Percentiles rank a stretch among this genome's conserved stretches.
phyloP scores from a whole-genome alignment of 164 flowering plant species.

The Dillenia suffruticosa region DNA sequence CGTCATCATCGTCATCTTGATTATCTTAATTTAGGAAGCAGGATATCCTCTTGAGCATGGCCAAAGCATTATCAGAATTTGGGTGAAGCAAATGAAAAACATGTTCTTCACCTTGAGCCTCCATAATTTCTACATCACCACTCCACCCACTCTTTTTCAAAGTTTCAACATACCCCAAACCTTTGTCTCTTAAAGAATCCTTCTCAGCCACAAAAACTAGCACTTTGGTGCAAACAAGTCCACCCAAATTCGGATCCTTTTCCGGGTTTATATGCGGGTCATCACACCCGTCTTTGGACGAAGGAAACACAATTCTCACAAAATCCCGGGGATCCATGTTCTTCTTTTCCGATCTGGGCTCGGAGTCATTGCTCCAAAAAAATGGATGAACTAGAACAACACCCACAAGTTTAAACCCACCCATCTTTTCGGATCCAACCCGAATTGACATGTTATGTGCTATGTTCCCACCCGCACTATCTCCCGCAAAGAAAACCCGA shows the following conservation, averaged over 20 bases:
- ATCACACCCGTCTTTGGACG: no score
- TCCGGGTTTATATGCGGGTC: no score
- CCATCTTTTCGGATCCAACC: slow-evolving; percentile 4
- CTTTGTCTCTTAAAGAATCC: background rate
- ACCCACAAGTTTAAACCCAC: slow-evolving; percentile 8
- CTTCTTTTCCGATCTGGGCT: no score
- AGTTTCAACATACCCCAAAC: background rate
- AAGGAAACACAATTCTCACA: no score
- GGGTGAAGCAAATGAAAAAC: slow-evolving; percentile 3
- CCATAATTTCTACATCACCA: slow-evolving; percentile 10
- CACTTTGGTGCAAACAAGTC: background rate
- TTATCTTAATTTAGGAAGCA: slow-evolving; percentile 16
- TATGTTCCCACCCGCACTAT: slow-evolving; percentile 30
- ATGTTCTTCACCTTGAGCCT: slow-evolving; percentile 9
- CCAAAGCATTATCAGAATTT: slow-evolving; percentile 6
- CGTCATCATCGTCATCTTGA: no score
- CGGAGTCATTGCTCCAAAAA: slow-evolving; percentile 6
- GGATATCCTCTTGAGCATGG: slow-evolving; percentile 19
- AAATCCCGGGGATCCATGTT: no score
- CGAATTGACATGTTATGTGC: slow-evolving; percentile 13
- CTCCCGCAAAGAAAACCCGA: slow-evolving; percentile 23
- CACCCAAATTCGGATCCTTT: background rate
- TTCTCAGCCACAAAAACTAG: no score
- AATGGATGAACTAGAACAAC: slow-evolving; percentile 21
- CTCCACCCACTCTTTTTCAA: slow-evolving; percentile 6